Conservation (phyloP, 2,329 filamentous ascomycete genomes). For the Microdochium trichocladiopsis region DNA sequence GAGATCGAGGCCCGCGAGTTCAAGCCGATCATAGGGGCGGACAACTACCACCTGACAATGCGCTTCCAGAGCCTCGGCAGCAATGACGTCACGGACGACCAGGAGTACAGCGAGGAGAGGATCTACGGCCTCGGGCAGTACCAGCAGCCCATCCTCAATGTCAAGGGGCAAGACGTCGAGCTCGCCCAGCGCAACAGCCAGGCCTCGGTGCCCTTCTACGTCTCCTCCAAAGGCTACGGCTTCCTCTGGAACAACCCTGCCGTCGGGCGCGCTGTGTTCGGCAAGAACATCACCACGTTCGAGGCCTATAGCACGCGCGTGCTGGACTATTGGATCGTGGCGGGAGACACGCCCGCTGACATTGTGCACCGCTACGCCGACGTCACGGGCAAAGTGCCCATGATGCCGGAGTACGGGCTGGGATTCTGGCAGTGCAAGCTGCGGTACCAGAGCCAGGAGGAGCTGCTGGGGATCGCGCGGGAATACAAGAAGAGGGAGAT, state of each 20-base stretch:
- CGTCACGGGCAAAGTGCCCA: constrained; percentile 51
- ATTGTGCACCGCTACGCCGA: constrained; percentile 49
- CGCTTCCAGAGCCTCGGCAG: constrained; percentile 40
- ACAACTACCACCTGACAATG: constrained; percentile 49
- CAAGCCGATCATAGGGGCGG: constrained; percentile 39
- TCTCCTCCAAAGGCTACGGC: constrained; percentile 55
- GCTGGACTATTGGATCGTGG: constrained; percentile 60
- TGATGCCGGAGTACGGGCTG: constrained; percentile 63
- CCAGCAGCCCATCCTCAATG: constrained; percentile 54
- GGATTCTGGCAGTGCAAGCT: constrained; percentile 66
- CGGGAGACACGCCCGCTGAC: constrained; percentile 44
- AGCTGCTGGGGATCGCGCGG: constrained; percentile 51
- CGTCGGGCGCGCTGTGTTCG: constrained; percentile 53
- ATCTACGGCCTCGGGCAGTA: constrained; percentile 67
- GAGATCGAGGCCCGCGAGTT: constrained; percentile 52
- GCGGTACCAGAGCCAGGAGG: constrained; percentile 58
- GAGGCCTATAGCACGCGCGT: constrained; percentile 50
- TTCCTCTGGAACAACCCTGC: constrained; percentile 61
- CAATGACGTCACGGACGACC: constrained; percentile 11
- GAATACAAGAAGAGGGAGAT: constrained; percentile 49
- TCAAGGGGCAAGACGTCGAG: constrained; percentile 57
- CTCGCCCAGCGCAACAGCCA: constrained; percentile 62
- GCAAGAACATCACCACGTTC: constrained; percentile 54
- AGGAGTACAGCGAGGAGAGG: constrained; percentile 41
- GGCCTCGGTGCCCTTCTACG: constrained; percentile 54